A percentile compares a stretch with the other conserved stretches of the same genome.
phyloP scores from a whole-genome alignment of 1,284 basidiomycete genomes.

The Pterulicium gracile region DNA sequence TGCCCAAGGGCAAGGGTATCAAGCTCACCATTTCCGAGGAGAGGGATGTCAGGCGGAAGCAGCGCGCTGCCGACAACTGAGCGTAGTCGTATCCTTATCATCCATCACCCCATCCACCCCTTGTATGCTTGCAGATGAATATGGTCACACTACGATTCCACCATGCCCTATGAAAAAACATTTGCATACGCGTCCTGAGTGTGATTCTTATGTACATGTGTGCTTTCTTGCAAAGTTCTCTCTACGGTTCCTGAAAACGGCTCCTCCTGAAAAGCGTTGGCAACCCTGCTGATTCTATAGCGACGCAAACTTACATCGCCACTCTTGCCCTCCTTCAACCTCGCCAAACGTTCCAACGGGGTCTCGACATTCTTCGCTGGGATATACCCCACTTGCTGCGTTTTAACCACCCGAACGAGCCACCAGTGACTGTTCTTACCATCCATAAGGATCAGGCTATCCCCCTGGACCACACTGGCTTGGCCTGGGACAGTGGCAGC shows the following conservation, averaged over 20 bases:
- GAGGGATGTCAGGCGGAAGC: slow-evolving; percentile 71
- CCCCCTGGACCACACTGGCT: slow-evolving; percentile 93
- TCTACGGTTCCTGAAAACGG: too few species aligned
- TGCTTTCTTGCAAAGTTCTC: not conserved
- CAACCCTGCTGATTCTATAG: too few species aligned
- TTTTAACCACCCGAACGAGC: slow-evolving; percentile 93
- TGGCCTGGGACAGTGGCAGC: slow-evolving; percentile 94
- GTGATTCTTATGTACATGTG: too few species aligned
- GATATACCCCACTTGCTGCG: slow-evolving; percentile 98
- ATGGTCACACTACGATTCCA: too few species aligned
- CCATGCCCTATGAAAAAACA: not conserved
- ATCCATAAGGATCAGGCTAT: slow-evolving; percentile 88
- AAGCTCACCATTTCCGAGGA: slow-evolving; percentile 89
- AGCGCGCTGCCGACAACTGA: slow-evolving; percentile 37
- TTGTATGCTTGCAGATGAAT: slow-evolving; percentile 36
- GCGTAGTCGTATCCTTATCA: slow-evolving; percentile 23
- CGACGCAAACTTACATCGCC: slow-evolving; percentile 83
- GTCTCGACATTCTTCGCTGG: slow-evolving; percentile 99
- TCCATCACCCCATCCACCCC: slow-evolving; percentile 38
- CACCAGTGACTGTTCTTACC: slow-evolving; percentile 98
- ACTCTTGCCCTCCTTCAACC: slow-evolving; percentile 96
- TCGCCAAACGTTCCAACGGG: slow-evolving; percentile 89
- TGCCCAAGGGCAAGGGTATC: slow-evolving; percentile 97
- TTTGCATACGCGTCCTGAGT: not conserved
- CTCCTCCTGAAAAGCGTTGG: too few species aligned